These are phyloP conservation scores for Moniliella sp. DNA, from an alignment of 1,284 basidiomycete species.

Conservation along the genomic window DNA sequence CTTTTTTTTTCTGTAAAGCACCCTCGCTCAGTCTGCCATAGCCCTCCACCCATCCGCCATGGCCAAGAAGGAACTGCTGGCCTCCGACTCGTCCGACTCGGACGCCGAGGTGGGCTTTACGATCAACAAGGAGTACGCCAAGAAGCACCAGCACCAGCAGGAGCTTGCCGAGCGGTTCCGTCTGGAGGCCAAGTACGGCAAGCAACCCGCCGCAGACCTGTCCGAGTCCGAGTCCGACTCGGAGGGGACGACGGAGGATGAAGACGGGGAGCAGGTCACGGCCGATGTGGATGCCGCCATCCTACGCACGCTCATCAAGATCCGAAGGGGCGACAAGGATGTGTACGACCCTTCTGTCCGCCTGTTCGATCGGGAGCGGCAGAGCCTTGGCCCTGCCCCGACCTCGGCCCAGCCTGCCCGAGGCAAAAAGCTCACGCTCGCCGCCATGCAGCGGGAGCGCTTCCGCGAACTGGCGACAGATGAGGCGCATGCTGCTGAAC, in stretches of 20 bases:
- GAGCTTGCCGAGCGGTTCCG: conserved; percentile 22
- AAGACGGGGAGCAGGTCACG: conserved; percentile 82
- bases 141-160: conserved; percentile 24
- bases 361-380: conserved; percentile 17
- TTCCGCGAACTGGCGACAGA: too few species aligned
- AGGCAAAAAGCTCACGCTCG: conserved; percentile 28
- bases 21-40: too few species aligned
- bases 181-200: conserved; percentile 21
- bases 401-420: too few species aligned
- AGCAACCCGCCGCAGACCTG: too few species aligned
- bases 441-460: conserved; percentile 25
- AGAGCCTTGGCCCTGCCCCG: neutral
- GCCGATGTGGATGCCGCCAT: conserved; percentile 86
- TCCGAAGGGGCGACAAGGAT: conserved; percentile 58
- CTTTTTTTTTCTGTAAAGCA: too few species aligned
- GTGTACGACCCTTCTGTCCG: conserved; percentile 47
- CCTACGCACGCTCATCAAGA: conserved; percentile 65
- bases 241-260: conserved; percentile 57
- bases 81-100: too few species aligned
- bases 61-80: too few species aligned
- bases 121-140: conserved; percentile 27
- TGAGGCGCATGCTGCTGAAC: conserved; percentile 24
- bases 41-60: too few species aligned
- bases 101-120: too few species aligned
- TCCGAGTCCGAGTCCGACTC: conserved; percentile 41